Conservation (phyloP, 140 eudicot species). For the Artemisia princeps region DNA sequence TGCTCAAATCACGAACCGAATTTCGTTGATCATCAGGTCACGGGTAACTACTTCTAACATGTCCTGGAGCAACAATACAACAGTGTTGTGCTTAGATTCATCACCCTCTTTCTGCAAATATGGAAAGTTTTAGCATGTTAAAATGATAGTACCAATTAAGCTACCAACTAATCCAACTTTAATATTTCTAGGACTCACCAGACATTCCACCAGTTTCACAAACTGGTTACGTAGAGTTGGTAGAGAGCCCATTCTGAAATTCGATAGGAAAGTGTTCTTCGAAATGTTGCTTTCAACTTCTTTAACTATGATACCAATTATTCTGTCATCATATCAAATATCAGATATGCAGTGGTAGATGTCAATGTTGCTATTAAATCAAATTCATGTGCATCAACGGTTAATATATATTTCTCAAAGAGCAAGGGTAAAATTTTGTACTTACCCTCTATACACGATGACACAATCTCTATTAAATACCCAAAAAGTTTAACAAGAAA, state of each 20-base stretch:
- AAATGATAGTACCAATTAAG: slow-evolving; percentile 13
- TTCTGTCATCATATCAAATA: slow-evolving; percentile 42
- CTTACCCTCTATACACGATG: slow-evolving; percentile 6
- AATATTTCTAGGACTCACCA: slow-evolving; percentile 44
- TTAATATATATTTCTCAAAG: slow-evolving; percentile 5
- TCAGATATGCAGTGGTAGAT: slow-evolving; percentile 14
- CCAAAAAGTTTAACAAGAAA: slow-evolving; percentile 4
- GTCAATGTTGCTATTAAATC: slow-evolving; percentile 10
- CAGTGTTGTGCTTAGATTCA: slow-evolving; percentile 58
- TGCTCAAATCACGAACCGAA: slow-evolving; percentile 50
- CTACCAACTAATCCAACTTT: slow-evolving; percentile 17
- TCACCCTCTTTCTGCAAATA: slow-evolving; percentile 72
- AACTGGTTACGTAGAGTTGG: slow-evolving; percentile 71
- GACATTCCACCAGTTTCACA: slow-evolving; percentile 73
- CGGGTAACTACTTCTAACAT: slow-evolving; percentile 93
- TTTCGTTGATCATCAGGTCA: slow-evolving; percentile 96
- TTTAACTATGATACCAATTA: slow-evolving; percentile 63
- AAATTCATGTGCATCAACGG: slow-evolving; percentile 18
- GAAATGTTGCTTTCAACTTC: slow-evolving; percentile 79
- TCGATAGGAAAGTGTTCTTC: slow-evolving; percentile 58
- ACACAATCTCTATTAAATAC: slow-evolving; percentile 5
- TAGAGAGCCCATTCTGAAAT: slow-evolving; percentile 75
- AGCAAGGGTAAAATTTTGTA: slow-evolving; percentile 9
- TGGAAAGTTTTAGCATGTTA: slow-evolving; percentile 16
- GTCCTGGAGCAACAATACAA: slow-evolving; percentile 84